A percentile compares a stretch with the other conserved stretches of the same genome.
Conservation (phyloP, 495 filamentous ascomycete species). For the Echria macrotheca region DNA sequence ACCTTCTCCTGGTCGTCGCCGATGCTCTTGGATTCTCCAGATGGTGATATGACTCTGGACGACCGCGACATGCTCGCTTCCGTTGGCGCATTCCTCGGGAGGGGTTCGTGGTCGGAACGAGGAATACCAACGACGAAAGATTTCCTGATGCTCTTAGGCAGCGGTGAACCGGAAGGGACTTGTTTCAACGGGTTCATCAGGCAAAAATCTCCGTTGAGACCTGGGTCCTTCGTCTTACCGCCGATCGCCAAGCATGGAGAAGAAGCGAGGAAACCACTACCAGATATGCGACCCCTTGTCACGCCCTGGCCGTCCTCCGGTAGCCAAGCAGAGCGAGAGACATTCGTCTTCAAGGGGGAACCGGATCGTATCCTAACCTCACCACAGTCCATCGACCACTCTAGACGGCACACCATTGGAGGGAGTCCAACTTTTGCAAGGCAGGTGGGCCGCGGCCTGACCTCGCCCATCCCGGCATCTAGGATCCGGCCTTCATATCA, state of each 20-base stretch:
- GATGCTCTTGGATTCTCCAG: slow-evolving; percentile 37
- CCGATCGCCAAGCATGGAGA: slow-evolving; percentile 27
- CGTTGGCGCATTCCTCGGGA: slow-evolving; percentile 28
- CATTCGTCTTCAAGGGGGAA: slow-evolving; percentile 31
- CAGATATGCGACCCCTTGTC: slow-evolving; percentile 36
- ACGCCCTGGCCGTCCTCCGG: slow-evolving; percentile 29
- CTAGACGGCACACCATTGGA: slow-evolving; percentile 43
- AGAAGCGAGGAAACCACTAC: slow-evolving; percentile 36
- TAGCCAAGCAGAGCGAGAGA: slow-evolving; percentile 21
- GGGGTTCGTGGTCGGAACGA: slow-evolving; percentile 37
- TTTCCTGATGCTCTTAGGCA: slow-evolving; percentile 40
- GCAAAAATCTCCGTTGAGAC: slow-evolving; percentile 33
- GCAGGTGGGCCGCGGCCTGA: slow-evolving; percentile 31
- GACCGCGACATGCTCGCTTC: slow-evolving; percentile 34
- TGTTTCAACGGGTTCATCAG: slow-evolving; percentile 42
- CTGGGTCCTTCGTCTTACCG: slow-evolving; percentile 26
- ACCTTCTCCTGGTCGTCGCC: slow-evolving; percentile 38
- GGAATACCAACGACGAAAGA: slow-evolving; percentile 39
- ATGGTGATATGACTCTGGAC: slow-evolving; percentile 28
- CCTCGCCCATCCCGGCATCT: slow-evolving; percentile 35
- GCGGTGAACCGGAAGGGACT: slow-evolving; percentile 34
- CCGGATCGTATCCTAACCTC: slow-evolving; percentile 27
- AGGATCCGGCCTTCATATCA: slow-evolving; percentile 68
- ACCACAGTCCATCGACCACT: slow-evolving; percentile 29
- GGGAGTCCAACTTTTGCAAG: slow-evolving; percentile 41